Evolutionary conservation across 1,284 basidiomycete genomes (phyloP).

Genomic region (Malassezia equina): DNA sequence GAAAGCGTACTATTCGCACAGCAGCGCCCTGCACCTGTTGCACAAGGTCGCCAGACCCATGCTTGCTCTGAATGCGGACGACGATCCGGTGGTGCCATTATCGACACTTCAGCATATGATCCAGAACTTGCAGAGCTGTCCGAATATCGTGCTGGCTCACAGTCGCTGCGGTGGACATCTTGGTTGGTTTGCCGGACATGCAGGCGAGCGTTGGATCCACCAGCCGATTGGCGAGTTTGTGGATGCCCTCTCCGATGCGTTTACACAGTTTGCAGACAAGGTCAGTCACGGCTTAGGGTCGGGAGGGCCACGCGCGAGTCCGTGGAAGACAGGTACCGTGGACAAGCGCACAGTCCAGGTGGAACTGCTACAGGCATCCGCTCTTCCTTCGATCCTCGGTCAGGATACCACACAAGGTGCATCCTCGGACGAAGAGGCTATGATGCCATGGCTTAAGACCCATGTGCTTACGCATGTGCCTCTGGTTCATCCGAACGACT

Average conservation of each 20-base stretch:
- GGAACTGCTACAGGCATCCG: constrained; percentile 24
- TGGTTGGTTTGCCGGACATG: constrained; percentile 70
- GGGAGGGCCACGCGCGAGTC: constrained; percentile 11
- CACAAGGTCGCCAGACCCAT: constrained; percentile 48
- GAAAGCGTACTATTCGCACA: constrained; percentile 63
- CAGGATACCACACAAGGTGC: not conserved
- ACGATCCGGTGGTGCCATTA: constrained; percentile 70
- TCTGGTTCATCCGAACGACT: constrained; percentile 38
- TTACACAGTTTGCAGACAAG: constrained; percentile 9
- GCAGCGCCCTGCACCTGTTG: constrained; percentile 32
- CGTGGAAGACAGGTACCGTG: constrained; percentile 14
- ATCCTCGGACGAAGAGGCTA: constrained; percentile 1
- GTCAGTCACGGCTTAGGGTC: constrained; percentile 1
- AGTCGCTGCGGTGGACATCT: constrained; percentile 81
- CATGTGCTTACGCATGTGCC: constrained; percentile 32
- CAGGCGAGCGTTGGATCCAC: constrained; percentile 34
- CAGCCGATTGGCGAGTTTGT: constrained; percentile 33
- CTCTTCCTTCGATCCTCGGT: constrained; percentile 14
- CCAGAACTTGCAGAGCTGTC: constrained; percentile 55
- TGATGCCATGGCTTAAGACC: constrained; percentile 33
- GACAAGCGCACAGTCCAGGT: constrained; percentile 12
- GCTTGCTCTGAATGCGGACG: constrained; percentile 73
- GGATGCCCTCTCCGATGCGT: constrained; percentile 24
- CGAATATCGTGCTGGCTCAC: constrained; percentile 61
- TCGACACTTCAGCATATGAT: constrained; percentile 22